These are phyloP conservation scores for Cryphonectria japonica DNA, from an alignment of 2,329 filamentous ascomycete species.

Conservation along the genomic window DNA sequence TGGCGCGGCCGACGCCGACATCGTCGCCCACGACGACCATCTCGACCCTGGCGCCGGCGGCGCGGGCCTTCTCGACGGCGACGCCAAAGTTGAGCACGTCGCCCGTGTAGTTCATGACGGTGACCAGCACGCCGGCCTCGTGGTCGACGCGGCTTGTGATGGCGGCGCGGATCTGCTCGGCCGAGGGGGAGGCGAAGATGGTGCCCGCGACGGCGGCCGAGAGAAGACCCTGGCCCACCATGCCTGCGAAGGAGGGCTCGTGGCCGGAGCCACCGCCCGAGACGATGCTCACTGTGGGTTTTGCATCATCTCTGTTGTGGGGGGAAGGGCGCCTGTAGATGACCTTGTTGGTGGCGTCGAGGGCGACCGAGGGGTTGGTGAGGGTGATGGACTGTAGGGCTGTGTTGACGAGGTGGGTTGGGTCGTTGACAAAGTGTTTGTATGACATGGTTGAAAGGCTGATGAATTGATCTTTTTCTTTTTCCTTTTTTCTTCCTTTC, in stretches of 20 bases:
- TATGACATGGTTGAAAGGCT: conserved; percentile 42
- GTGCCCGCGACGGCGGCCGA: conserved; percentile 83
- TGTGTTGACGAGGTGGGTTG: conserved; percentile 74
- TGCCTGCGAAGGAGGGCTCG: conserved; percentile 84
- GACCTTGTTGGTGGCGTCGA: conserved; percentile 81
- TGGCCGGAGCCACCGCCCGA: conserved; percentile 90
- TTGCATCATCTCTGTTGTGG: conserved; percentile 38
- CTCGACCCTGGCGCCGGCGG: conserved; percentile 75
- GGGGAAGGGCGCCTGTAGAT: conserved; percentile 69
- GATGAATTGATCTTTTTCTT: background rate
- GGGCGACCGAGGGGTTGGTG: conserved; percentile 81
- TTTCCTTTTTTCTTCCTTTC: background rate
- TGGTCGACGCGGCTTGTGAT: conserved; percentile 72
- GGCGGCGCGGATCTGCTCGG: conserved; percentile 79
- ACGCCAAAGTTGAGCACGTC: conserved; percentile 92
- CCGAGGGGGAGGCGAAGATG: conserved; percentile 75
- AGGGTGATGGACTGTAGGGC: conserved; percentile 78
- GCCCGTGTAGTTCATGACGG: conserved; percentile 94
- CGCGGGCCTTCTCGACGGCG: conserved; percentile 88
- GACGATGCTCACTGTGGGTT: conserved; percentile 77
- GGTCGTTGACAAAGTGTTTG: conserved; percentile 91
- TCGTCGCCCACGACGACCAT: conserved; percentile 95
- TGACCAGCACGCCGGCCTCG: conserved; percentile 74
- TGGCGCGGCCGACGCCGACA: conserved; percentile 80
- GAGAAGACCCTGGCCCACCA: conserved; percentile 81